Base-by-base conservation (phyloP, 306 rosid species). In the Mimosa pudica region DNA sequence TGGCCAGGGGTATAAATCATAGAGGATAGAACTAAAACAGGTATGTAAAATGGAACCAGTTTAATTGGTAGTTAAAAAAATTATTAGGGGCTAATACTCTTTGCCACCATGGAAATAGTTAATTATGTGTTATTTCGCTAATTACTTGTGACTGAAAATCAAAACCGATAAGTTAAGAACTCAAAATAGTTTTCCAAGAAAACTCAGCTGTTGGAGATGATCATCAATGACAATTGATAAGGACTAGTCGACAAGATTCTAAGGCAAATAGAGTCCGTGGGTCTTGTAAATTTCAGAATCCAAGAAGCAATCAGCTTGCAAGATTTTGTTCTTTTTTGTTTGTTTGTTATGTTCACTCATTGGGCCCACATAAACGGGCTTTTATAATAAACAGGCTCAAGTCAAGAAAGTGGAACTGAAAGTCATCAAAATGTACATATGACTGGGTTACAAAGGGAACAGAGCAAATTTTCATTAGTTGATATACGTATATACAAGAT, bases 371-470 rank as follows among this genome's bases (percentile, higher is more conserved):
- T 24, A 24, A 24, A 24, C 11, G 36, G 12, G 47, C 70, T 65
- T 65, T 65, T 35, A 38, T 8, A 47, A 47, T 76, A 64, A 33
- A 47, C 33, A 65, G 32, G 13, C 18, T 71, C 8, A 4, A 74
- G 49, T 1, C 20, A 13, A 44, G 64, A 67, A 35, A 73, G 20
- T 55, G 7, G 7, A 73, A 7, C 12, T 78, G 75, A 24, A 77
- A 74, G 30, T 68, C 17, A 68, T 48, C 62, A 83, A 68, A 68
- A 83, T 74, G 68, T 54, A 54, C 24, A 7, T n/a, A 13, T 49
- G 30, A 24, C 30, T 1, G 6, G 13, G 30, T 14, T 54, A 2
- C 61, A 7, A 54, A 17, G 20, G 8, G 67, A 57, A 12, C 10
- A 13, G n/a, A 41, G 42, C 44, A 58, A 62, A n/a, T 73, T 24